A percentile compares a stretch with the other conserved stretches of the same genome.
Conservation (phyloP, 2,329 filamentous ascomycete genomes). For the Alternaria incomplexa region DNA sequence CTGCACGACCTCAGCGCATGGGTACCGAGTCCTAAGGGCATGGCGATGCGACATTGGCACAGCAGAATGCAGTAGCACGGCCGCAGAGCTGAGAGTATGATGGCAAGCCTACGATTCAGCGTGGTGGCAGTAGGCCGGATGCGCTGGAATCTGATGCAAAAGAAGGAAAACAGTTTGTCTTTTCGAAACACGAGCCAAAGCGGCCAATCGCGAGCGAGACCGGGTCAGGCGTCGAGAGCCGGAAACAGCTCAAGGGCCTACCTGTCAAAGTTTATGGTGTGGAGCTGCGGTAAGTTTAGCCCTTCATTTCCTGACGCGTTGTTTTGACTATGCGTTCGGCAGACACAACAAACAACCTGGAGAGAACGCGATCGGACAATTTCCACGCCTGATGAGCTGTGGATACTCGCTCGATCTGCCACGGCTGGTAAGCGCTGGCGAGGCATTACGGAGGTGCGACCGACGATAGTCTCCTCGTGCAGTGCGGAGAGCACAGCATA, state of each 20-base stretch:
- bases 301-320: slow-evolving; percentile 48
- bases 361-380: not conserved
- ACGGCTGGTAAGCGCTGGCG: slow-evolving; percentile 6
- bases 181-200: slow-evolving; percentile 11
- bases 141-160: slow-evolving; percentile 19
- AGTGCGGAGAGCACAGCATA: slow-evolving; percentile 29
- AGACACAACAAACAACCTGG: slow-evolving; percentile 33
- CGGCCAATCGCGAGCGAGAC: slow-evolving; percentile 28
- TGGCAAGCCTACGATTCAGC: not conserved
- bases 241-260: slow-evolving; percentile 32
- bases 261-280: slow-evolving; percentile 35
- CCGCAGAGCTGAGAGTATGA: slow-evolving; percentile 18
- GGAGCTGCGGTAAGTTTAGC: slow-evolving; percentile 29
- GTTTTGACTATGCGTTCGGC: slow-evolving; percentile 35
- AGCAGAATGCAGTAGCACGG: slow-evolving; percentile 31
- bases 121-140: slow-evolving; percentile 17
- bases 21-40: slow-evolving; percentile 29
- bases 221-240: slow-evolving; percentile 12
- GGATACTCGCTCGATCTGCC: not conserved
- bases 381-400: slow-evolving; percentile 2
- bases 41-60: slow-evolving; percentile 27
- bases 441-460: slow-evolving; percentile 19
- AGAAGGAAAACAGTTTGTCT: slow-evolving; percentile 20
- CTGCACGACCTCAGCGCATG: slow-evolving; percentile 34
- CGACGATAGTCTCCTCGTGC: slow-evolving; percentile 28